Base-by-base conservation (phyloP, 495 filamentous ascomycete species). In the Friedmanniomyces endolithicus region DNA sequence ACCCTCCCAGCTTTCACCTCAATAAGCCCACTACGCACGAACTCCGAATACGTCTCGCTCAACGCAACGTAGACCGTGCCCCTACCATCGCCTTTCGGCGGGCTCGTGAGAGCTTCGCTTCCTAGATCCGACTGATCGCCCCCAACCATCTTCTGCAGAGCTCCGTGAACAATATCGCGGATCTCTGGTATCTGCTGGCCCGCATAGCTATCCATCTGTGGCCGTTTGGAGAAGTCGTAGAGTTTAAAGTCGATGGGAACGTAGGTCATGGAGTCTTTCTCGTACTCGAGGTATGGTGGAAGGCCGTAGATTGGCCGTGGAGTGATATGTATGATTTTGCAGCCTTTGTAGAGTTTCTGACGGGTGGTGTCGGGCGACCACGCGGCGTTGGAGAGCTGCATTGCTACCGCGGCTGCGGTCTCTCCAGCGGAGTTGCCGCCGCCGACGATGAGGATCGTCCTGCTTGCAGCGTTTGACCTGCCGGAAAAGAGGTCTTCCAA, bases 361-460 rank as follows among this genome's bases (percentile, higher is more conserved):
- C 22, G 27, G 35, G 64, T 68, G 17, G 65, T 52, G 1, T 63
- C 65, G 1, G 77, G 73, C 0, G 75, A 71, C 57, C 81, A 69
- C 2, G 60, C 61, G 0, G 72, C 69, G 20, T 81, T 79, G 0
- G 85, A 87, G 2, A 88, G 65, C 48, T 85, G 78, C 17, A 82
- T 72, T 14, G 87, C 87, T 33, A 89, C 73, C 3, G 80, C 77
- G 20, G 82, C 80, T 7, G 85, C 86, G 39, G 82, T 79, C 70
- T 94, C 88, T 9, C 81, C 76, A 0, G 86, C 87, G 17, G 85
- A 90, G 77, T 94, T 88, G 53, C 86, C 85, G 1, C 88, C 88
- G 3, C 88, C 88, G 9, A 90, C 75, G 14, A 95, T 76, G 2
- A 90, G 74, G 47, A 94, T 78, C 60, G 83, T 85, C n/a, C 77